Percentiles rank a stretch among this genome's conserved stretches.
Evolutionary conservation across 805 yeast species (phyloP).

Genomic region (Kregervanrija fluxuum): DNA sequence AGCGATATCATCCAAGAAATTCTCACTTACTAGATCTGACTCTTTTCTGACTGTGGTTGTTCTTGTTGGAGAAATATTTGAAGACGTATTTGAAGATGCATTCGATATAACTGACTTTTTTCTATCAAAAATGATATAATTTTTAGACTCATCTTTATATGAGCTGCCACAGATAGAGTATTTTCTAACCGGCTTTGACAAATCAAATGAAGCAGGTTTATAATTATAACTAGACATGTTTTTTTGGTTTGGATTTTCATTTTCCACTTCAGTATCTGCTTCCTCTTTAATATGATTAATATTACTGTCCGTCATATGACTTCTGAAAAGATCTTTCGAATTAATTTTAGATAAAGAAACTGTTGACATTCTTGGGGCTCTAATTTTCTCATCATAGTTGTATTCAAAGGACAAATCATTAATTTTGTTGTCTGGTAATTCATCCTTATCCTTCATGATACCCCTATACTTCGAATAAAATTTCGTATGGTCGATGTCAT

Average conservation of each 20-base stretch:
- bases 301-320: not conserved
- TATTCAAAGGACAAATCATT: conserved; percentile 25
- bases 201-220: conserved; percentile 41
- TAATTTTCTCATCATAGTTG: conserved; percentile 46
- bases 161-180: conserved; percentile 4
- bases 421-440: conserved; percentile 20
- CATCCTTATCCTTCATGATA: conserved; percentile 24
- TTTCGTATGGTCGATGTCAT: conserved; percentile 24
- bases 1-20: not conserved
- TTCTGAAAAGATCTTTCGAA: not conserved
- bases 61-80: conserved; percentile 9
- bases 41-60: conserved; percentile 6
- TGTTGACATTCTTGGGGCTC: conserved; percentile 47
- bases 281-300: not conserved
- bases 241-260: not conserved
- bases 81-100: conserved; percentile 3
- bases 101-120: conserved; percentile 2
- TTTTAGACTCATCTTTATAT: too few species aligned
- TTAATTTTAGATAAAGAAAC: conserved; percentile 18
- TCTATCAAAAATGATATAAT: not conserved
- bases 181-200: conserved; percentile 32
- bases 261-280: too few species aligned
- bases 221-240: conserved; percentile 1
- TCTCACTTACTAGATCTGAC: not conserved
- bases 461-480: conserved; percentile 27